These are phyloP conservation scores for Sergeia podlipaevii DNA, from an alignment of 208 protist genomes.

Conservation along the genomic window DNA sequence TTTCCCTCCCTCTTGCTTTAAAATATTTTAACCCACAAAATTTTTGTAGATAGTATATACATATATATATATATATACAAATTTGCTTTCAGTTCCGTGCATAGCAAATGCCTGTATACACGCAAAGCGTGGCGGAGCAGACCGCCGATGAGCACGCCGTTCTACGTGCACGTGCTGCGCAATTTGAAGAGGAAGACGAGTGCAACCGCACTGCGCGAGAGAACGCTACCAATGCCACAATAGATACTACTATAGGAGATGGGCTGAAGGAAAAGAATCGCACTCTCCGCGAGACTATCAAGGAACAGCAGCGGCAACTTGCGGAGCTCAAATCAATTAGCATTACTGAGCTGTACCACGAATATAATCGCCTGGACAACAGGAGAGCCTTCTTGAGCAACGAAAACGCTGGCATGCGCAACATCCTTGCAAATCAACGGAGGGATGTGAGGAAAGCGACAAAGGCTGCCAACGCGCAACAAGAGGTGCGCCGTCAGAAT, in stretches of 20 bases:
- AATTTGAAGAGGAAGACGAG: conserved; percentile 45
- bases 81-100: neutral
- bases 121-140: conserved; percentile 24
- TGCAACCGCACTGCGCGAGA: conserved; percentile 9
- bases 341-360: conserved; percentile 62
- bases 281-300: conserved; percentile 47
- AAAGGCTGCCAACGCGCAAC: conserved; percentile 32
- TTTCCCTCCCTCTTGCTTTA: neutral
- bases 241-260: conserved; percentile 33
- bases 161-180: conserved; percentile 39
- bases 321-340: conserved; percentile 46
- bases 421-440: conserved; percentile 75
- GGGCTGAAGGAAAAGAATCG: conserved; percentile 44
- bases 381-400: conserved; percentile 62
- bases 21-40: neutral
- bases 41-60: neutral
- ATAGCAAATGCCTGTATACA: conserved; percentile 21
- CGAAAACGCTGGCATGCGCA: conserved; percentile 71
- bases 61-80: conserved; percentile 1
- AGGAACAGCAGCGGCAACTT: conserved; percentile 49
- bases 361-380: conserved; percentile 57
- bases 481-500: conserved; percentile 55
- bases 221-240: conserved; percentile 7
- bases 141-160: conserved; percentile 49
- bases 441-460: conserved; percentile 64